Percentiles rank a stretch among this genome's conserved stretches.
Conservation (phyloP, 2,329 filamentous ascomycete species). For the Aspergillus pseudonomiae region DNA sequence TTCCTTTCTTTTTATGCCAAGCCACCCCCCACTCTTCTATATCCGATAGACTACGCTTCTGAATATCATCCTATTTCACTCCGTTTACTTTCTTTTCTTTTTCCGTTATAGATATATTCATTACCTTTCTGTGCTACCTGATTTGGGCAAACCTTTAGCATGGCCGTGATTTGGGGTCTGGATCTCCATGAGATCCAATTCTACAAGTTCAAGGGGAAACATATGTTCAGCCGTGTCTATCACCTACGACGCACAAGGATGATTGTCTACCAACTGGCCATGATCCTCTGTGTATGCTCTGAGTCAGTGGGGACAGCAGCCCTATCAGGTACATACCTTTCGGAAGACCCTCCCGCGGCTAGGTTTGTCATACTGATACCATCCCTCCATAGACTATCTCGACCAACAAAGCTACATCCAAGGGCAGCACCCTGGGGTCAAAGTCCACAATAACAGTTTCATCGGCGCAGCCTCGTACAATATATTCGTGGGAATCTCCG, state of each 20-base stretch:
- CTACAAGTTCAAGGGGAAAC: conserved; percentile 59
- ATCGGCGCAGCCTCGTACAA: conserved; percentile 60
- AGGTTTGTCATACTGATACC: too few species aligned
- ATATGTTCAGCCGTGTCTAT: conserved; percentile 61
- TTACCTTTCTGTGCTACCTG: too few species aligned
- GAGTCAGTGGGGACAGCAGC: conserved; percentile 61
- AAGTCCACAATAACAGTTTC: conserved; percentile 59
- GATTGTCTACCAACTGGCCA: conserved; percentile 62
- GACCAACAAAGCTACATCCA: conserved; percentile 56
- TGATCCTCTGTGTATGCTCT: conserved; percentile 61
- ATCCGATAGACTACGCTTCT: too few species aligned
- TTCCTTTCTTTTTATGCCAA: too few species aligned
- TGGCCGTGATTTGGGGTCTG: conserved; percentile 60
- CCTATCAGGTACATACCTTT: conserved; percentile 49
- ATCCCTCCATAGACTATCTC: conserved; percentile 50
- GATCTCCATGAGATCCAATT: conserved; percentile 61
- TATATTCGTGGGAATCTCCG: conserved; percentile 60
- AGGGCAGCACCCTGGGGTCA: conserved; percentile 40
- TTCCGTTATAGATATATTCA: not conserved
- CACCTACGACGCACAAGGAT: conserved; percentile 62
- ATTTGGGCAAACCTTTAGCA: conserved; percentile 11
- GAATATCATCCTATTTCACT: too few species aligned
- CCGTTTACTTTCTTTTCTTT: too few species aligned
- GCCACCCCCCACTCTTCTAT: too few species aligned
- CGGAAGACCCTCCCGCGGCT: too few species aligned